phyloP scores from a whole-genome alignment of 345 rosid species.

The Moringa oleifera region DNA sequence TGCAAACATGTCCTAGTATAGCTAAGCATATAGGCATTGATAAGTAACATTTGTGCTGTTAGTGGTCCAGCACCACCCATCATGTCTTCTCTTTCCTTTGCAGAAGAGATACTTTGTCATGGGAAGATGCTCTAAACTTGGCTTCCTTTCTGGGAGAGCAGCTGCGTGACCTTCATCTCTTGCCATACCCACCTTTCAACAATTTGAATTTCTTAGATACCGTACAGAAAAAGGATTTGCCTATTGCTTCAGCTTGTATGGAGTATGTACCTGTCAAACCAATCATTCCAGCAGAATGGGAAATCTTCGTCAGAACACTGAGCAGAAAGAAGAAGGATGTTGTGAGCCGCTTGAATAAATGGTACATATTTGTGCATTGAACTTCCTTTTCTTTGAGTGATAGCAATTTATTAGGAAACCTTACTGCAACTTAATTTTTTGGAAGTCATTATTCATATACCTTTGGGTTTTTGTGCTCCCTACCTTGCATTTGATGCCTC shows the following conservation, averaged over 20 bases:
- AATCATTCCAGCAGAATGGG: conserved; percentile 68
- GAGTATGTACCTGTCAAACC: conserved; percentile 22
- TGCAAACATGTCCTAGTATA: neutral
- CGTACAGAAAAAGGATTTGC: conserved; percentile 18
- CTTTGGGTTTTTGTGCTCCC: neutral
- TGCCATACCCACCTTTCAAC: conserved; percentile 60
- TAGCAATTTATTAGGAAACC: neutral
- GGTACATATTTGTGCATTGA: conserved; percentile 31
- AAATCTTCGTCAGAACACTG: conserved; percentile 44
- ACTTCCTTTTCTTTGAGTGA: neutral
- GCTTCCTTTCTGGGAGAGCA: conserved; percentile 83
- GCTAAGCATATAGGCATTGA: conserved; percentile 4
- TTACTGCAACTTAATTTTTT: neutral
- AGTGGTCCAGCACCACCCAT: neutral
- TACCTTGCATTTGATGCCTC: neutral
- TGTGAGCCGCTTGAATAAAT: conserved; percentile 46
- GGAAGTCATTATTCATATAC: neutral
- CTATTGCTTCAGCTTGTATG: conserved; percentile 19
- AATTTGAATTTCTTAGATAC: conserved; percentile 29
- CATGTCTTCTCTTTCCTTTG: conserved; percentile 20
- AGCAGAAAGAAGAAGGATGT: conserved; percentile 47
- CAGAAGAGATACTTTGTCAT: conserved; percentile 73
- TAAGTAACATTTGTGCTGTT: conserved; percentile 5
- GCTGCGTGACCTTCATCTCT: conserved; percentile 62
- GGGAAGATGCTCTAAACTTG: conserved; percentile 52